Evolutionary conservation across 2,329 filamentous ascomycete species (phyloP).

Genomic region (Ophiostoma tasmaniense): DNA sequence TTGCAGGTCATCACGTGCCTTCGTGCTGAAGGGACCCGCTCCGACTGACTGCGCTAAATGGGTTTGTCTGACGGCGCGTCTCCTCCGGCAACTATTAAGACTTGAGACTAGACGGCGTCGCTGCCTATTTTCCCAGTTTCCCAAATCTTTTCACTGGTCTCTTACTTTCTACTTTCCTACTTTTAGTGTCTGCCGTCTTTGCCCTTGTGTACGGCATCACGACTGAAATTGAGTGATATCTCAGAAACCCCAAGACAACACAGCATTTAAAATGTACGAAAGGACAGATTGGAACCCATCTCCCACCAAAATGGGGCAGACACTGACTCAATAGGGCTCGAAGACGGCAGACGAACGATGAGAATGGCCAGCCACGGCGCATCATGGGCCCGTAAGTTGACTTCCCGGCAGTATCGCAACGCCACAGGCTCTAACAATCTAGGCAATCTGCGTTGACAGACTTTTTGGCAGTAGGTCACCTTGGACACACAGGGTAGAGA

Average conservation of each 20-base stretch:
- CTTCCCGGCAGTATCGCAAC: background rate
- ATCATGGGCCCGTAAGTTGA: slow-evolving; percentile 28
- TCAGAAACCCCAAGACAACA: background rate
- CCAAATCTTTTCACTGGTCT: too few relatives aligned
- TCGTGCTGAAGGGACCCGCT: background rate
- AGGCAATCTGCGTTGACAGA: slow-evolving; percentile 46
- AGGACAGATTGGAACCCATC: background rate
- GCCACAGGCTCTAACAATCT: background rate
- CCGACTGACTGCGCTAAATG: background rate
- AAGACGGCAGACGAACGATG: slow-evolving; percentile 8
- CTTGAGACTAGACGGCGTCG: background rate
- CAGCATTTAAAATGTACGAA: background rate
- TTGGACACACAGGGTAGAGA: background rate
- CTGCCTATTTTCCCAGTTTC: slow-evolving; percentile 9
- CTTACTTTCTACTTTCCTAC: background rate
- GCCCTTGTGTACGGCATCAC: background rate
- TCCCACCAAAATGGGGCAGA: background rate
- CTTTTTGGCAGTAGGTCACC: slow-evolving; percentile 35
- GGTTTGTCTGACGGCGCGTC: slow-evolving; percentile 11
- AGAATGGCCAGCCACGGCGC: slow-evolving; percentile 12
- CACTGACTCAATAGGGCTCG: slow-evolving; percentile 10
- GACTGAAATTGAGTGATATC: background rate
- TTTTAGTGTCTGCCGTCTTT: background rate
- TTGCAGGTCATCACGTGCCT: background rate
- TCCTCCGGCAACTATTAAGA: background rate